A percentile compares a stretch with the other conserved stretches of the same genome.
Evolutionary conservation across 192 early-diverging fungal genomes (phyloP).

Genomic region (Jimgerdemannia lactiflua): DNA sequence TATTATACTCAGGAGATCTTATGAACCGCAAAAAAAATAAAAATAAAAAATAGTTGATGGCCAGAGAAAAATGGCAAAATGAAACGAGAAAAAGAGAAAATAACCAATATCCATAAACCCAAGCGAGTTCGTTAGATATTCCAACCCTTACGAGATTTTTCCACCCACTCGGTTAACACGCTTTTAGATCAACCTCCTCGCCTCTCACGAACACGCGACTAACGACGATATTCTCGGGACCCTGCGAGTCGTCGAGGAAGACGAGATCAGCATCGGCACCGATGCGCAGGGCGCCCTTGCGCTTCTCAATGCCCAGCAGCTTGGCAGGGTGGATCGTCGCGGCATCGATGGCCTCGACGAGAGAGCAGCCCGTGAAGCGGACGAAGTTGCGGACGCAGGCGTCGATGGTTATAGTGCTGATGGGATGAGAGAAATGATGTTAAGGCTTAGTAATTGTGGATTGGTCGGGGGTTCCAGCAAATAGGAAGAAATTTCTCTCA

Average conservation of each 20-base stretch:
- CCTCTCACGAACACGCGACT: conserved; percentile 71
- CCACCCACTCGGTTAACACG: too few relatives aligned
- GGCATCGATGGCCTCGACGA: conserved; percentile 78
- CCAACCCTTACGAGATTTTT: too few relatives aligned
- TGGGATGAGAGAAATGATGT: neutral
- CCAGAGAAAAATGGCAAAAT: too few relatives aligned
- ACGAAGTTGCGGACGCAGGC: conserved; percentile 78
- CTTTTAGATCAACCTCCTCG: conserved; percentile 42
- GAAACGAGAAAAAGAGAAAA: too few relatives aligned
- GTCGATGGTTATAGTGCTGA: conserved; percentile 59
- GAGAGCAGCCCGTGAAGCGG: conserved; percentile 69
- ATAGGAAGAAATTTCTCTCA: neutral
- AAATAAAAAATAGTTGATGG: too few relatives aligned
- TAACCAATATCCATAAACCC: too few relatives aligned
- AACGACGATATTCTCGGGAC: conserved; percentile 49
- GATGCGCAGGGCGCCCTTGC: conserved; percentile 68
- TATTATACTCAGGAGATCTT: too few relatives aligned
- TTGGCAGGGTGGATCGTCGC: conserved; percentile 78
- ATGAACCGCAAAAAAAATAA: too few relatives aligned
- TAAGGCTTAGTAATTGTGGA: neutral
- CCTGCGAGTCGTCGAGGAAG: conserved; percentile 53
- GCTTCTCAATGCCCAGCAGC: conserved; percentile 64
- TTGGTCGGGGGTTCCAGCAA: neutral
- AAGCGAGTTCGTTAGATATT: too few relatives aligned
- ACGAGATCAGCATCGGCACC: conserved; percentile 80